phyloP scores from a whole-genome alignment of 495 filamentous ascomycete species.

The Copromyces sp. region DNA sequence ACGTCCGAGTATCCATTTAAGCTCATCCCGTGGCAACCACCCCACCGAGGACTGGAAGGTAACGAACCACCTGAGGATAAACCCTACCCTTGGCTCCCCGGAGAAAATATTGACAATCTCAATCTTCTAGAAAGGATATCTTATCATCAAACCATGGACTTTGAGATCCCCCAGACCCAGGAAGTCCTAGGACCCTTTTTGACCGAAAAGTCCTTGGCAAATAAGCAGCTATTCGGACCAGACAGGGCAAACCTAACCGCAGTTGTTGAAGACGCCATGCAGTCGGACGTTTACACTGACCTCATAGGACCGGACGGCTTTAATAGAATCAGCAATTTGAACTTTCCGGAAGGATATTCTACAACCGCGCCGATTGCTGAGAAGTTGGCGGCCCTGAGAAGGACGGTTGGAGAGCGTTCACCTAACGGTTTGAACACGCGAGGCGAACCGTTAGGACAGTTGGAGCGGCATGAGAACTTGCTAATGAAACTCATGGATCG shows the following conservation, averaged over 20 bases:
- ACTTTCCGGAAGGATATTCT: slow-evolving; percentile 20
- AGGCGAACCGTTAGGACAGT: slow-evolving; percentile 25
- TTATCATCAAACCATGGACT: slow-evolving; percentile 36
- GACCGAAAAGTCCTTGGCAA: slow-evolving; percentile 31
- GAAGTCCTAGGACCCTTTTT: slow-evolving; percentile 34
- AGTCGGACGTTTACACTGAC: neutral
- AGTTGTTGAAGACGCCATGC: slow-evolving; percentile 26
- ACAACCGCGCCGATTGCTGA: slow-evolving; percentile 17
- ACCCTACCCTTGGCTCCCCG: slow-evolving; percentile 7
- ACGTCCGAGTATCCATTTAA: slow-evolving; percentile 40
- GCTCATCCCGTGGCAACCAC: slow-evolving; percentile 36
- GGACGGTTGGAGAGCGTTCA: slow-evolving; percentile 15
- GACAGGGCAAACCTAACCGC: slow-evolving; percentile 22
- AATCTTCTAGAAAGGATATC: slow-evolving; percentile 25
- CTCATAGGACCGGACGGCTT: neutral
- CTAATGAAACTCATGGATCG: slow-evolving; percentile 38
- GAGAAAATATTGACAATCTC: neutral
- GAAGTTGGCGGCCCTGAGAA: slow-evolving; percentile 28
- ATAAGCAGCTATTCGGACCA: slow-evolving; percentile 35
- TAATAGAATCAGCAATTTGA: neutral
- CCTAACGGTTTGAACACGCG: neutral
- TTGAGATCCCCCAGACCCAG: slow-evolving; percentile 32
- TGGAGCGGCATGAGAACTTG: slow-evolving; percentile 34
- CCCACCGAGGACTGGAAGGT: slow-evolving; percentile 38
- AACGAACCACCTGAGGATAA: neutral